Base-by-base conservation (phyloP, 768 basidiomycete genomes). In the Mycena galericulata region DNA sequence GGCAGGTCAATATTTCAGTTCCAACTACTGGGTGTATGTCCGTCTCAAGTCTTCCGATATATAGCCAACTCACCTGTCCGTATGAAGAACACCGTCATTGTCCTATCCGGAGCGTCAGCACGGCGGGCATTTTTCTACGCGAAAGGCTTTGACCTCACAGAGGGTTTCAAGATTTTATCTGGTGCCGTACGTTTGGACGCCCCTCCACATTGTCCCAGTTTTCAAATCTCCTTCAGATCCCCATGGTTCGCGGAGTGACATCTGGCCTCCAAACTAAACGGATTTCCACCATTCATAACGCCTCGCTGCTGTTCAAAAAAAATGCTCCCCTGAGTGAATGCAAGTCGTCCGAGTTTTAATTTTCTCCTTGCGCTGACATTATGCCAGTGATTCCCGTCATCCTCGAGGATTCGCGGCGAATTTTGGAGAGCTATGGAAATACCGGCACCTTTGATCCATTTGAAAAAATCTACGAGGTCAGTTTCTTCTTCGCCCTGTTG, bases 121-220 rank as follows among this genome's bases (percentile, higher is more conserved):
- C 83, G 92, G 62, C 85, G 87, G 62, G 84, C 88, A 4, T 93
- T 93, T 79, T 92, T 93, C 73, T 84, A 85, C 3, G 87, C 90
- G 62, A 89, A 88, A 78, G 86, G 86, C 24, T 87, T 94, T 69
- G 91, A 93, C 78, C 85, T 94, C 56, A 90, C 89, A 45, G 91
- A 92, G 81, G 92, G 92, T 7, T 94, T 92, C 83, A 91, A 89
- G 74, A 87, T 92, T 74, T 85, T 94, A 68, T 92, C 91, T 55
- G 92, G 92, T 56, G 92, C 90, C 61, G 92, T 93, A 76, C 71
- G 90, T 87, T 30, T 6, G 34, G 57, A 32, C 27, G 9, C 57
- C 43, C 66, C 65, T 66, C 62, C 53, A 65, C 30, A 69, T 68
- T 45, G 57, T 73, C 75, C 53, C 73, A 68, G 66, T 53, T 71